A percentile compares a stretch with the other conserved stretches of the same genome.
These are phyloP conservation scores for Cucurbita moschata DNA, from an alignment of 306 rosid genomes.

Conservation along the genomic window DNA sequence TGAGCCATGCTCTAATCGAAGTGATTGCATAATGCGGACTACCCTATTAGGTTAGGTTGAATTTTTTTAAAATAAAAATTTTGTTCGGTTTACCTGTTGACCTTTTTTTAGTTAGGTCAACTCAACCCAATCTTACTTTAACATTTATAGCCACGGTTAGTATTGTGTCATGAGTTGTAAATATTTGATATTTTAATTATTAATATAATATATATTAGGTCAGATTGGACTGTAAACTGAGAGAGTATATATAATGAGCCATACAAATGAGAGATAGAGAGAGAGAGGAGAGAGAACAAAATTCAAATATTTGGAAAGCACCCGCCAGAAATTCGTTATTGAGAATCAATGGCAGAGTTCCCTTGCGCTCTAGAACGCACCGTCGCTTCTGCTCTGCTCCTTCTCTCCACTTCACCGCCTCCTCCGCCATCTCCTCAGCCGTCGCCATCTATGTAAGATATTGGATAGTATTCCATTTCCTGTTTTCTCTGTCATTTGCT, in stretches of 20 bases:
- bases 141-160: too few species aligned
- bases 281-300: not conserved
- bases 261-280: not conserved
- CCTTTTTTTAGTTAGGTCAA: too few species aligned
- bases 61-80: too few species aligned
- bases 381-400: conserved; percentile 73
- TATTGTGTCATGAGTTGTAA: too few species aligned
- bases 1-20: too few species aligned
- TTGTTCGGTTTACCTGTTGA: too few species aligned
- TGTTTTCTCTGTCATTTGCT: not conserved
- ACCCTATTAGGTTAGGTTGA: too few species aligned
- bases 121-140: too few species aligned
- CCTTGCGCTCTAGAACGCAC: conserved; percentile 45
- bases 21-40: too few species aligned
- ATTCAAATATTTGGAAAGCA: not conserved
- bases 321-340: conserved; percentile 40
- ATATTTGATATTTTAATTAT: too few species aligned
- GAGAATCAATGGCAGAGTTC: conserved; percentile 31
- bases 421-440: conserved; percentile 13
- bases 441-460: conserved; percentile 10
- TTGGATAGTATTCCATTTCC: not conserved
- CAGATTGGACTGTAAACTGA: too few species aligned
- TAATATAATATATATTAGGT: too few species aligned
- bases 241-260: not conserved
- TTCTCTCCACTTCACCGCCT: conserved; percentile 32